Conservation (phyloP, 2,329 filamentous ascomycete species). For the Alternaria dauci region DNA sequence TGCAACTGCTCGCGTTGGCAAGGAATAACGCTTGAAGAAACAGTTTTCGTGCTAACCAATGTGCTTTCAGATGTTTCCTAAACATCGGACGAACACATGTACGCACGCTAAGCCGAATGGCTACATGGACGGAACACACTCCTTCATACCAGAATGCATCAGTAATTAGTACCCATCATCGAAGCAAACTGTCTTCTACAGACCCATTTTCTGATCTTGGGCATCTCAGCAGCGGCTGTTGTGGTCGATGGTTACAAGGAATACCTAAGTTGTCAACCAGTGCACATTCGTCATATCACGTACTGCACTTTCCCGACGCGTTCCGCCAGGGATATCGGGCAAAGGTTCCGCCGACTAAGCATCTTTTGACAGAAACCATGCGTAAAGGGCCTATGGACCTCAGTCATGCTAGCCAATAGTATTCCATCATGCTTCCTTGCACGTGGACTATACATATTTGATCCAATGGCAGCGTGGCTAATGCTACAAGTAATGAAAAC, state of each 20-base stretch:
- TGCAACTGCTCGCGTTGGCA: not conserved
- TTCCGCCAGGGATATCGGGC: not conserved
- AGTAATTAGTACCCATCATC: not conserved
- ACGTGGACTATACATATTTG: not conserved
- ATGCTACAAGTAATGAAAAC: not conserved
- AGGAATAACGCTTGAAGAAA: not conserved
- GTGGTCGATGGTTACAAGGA: not conserved
- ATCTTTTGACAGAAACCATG: not conserved
- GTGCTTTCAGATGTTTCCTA: not conserved
- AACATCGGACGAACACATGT: not conserved
- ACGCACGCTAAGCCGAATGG: not conserved
- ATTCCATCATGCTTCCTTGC: not conserved
- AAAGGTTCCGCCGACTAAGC: not conserved
- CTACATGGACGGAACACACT: not conserved
- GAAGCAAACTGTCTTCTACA: not conserved
- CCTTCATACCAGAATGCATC: not conserved
- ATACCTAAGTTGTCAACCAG: not conserved
- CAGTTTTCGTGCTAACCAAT: not conserved
- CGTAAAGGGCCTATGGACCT: not conserved
- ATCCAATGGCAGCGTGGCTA: not conserved
- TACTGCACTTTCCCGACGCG: not conserved
- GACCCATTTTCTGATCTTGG: not conserved
- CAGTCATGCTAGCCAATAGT: not conserved
- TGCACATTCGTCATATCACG: not conserved
- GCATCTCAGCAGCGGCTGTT: not conserved